These are phyloP conservation scores for Phaeosphaeriaceae sp. DNA, from an alignment of 2,329 filamentous ascomycete genomes.

Conservation along the genomic window DNA sequence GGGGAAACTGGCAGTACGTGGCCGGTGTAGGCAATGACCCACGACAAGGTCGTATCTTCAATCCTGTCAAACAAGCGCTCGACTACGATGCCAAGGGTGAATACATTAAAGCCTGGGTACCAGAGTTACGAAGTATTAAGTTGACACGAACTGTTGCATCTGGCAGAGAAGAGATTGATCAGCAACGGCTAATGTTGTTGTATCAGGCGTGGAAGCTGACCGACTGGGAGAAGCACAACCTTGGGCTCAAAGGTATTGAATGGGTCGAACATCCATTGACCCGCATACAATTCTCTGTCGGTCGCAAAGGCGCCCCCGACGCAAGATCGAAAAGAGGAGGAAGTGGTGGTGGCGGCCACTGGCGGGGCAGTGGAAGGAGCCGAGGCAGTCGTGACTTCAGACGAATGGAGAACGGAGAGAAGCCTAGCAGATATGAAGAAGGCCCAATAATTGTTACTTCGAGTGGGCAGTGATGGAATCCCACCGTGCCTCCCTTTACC, in stretches of 20 bases:
- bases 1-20: conserved; percentile 85
- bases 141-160: conserved; percentile 25
- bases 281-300: conserved; percentile 44
- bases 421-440: conserved; percentile 6
- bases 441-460: conserved; percentile 22
- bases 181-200: conserved; percentile 60
- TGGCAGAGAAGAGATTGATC: conserved; percentile 37
- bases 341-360: conserved; percentile 16
- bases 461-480: background rate
- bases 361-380: conserved; percentile 21
- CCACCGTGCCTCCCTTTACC: too few relatives aligned
- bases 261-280: conserved; percentile 69
- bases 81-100: conserved; percentile 75
- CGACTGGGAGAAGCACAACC: conserved; percentile 61
- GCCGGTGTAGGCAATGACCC: conserved; percentile 82
- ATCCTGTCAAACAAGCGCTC: conserved; percentile 79
- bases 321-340: conserved; percentile 17
- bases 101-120: conserved; percentile 76
- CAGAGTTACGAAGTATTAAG: conserved; percentile 65
- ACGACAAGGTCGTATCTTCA: conserved; percentile 75
- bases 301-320: conserved; percentile 33
- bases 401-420: conserved; percentile 14
- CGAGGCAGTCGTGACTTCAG: conserved; percentile 15
- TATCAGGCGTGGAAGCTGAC: conserved; percentile 75
- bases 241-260: conserved; percentile 63